Conservation (phyloP, 83 land plant species). For the Picea abies region DNA sequence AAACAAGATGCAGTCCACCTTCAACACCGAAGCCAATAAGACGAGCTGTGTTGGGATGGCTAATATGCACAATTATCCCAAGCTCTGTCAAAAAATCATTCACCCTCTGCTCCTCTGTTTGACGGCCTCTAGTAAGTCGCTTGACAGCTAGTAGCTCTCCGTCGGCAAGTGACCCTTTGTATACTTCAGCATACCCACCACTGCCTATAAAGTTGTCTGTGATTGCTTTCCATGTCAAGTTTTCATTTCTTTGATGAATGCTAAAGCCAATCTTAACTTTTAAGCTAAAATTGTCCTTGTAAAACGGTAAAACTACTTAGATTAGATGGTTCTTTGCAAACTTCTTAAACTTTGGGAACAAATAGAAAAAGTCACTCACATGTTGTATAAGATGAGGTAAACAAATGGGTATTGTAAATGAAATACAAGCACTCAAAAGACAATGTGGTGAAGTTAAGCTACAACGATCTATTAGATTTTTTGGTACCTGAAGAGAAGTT, state of each 20-base stretch:
- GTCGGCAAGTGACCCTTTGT: constrained; percentile 5
- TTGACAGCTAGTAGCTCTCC: constrained; percentile 10
- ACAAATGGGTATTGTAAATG: not conserved
- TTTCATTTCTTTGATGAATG: not conserved
- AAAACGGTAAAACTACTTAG: no score
- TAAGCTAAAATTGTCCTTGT: not conserved
- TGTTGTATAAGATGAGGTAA: not conserved
- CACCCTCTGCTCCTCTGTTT: constrained; percentile 7
- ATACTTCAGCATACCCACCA: constrained; percentile 15
- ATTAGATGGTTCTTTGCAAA: not conserved
- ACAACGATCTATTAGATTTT: not conserved
- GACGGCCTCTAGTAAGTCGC: constrained; percentile 7
- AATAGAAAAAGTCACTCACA: not conserved
- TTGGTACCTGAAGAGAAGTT: constrained; percentile 1
- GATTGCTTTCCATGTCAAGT: not conserved
- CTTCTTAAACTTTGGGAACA: not conserved
- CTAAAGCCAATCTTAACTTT: not conserved
- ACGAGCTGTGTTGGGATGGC: constrained; percentile 77
- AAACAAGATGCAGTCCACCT: constrained; percentile 76
- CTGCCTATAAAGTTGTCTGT: constrained; percentile 2
- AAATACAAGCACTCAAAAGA: not conserved
- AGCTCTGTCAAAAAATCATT: constrained; percentile 67
- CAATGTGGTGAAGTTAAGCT: not conserved
- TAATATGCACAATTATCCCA: constrained; percentile 75
- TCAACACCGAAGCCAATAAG: constrained; percentile 78